phyloP scores from a whole-genome alignment of 129 eudicot species.

The Sambucus nigra region DNA sequence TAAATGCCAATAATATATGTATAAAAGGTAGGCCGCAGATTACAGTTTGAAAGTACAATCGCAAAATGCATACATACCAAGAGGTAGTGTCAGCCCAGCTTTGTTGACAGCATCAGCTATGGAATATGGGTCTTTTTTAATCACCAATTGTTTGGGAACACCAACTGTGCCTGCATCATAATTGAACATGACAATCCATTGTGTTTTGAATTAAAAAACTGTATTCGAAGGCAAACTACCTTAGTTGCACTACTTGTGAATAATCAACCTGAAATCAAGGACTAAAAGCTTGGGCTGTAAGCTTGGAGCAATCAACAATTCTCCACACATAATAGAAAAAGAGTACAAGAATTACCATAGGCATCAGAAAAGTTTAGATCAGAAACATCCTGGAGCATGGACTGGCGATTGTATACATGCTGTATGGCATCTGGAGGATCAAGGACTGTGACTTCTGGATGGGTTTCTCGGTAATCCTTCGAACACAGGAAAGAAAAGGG shows the following conservation, averaged over 20 bases:
- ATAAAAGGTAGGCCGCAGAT: not conserved
- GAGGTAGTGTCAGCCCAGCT: constrained; percentile 75
- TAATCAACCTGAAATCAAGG: not conserved
- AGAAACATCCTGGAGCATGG: constrained; percentile 92
- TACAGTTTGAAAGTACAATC: not conserved
- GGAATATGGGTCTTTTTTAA: constrained; percentile 74
- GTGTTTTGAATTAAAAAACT: not conserved
- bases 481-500: constrained; percentile 4
- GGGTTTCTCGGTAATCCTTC: constrained; percentile 71
- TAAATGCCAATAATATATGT: not conserved
- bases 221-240: not conserved
- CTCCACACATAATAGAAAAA: not conserved
- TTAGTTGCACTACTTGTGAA: not conserved
- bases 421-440: constrained; percentile 96
- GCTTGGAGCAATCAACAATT: not conserved
- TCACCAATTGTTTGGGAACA: constrained; percentile 80
- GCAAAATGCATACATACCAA: constrained; percentile 42
- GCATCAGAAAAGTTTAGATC: constrained; percentile 67
- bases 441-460: constrained; percentile 90
- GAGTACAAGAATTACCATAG: constrained; percentile 38
- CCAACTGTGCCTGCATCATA: constrained; percentile 64
- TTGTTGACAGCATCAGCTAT: constrained; percentile 66
- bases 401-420: constrained; percentile 80
- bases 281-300: not conserved
- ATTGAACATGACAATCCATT: constrained; percentile 3